phyloP scores from a whole-genome alignment of 768 basidiomycete genomes.

The Pleurotus tuoliensis region DNA sequence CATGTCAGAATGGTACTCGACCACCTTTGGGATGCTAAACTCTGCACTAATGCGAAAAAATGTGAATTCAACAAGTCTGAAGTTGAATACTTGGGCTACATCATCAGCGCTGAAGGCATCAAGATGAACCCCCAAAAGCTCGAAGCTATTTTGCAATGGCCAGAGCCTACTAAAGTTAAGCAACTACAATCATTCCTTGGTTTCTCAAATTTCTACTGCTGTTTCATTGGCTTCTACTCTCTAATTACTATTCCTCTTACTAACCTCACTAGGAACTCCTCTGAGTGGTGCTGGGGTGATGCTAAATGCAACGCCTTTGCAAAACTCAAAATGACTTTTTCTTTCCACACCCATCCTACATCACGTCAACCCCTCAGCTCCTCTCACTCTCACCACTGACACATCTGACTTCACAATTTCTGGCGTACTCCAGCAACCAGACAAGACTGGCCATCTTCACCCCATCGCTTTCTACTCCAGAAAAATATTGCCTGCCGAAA shows the following conservation, averaged over 20 bases:
- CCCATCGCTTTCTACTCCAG: no score
- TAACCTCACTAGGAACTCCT: slow-evolving; percentile 20
- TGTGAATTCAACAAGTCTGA: slow-evolving; percentile 23
- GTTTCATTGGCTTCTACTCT: slow-evolving; percentile 29
- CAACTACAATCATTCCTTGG: slow-evolving; percentile 30
- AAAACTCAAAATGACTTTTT: slow-evolving; percentile 18
- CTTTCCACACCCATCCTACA: no score
- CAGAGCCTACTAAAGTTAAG: slow-evolving; percentile 16
- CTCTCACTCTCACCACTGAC: no score
- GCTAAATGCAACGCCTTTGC: slow-evolving; percentile 18
- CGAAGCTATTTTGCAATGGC: slow-evolving; percentile 24
- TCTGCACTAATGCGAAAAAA: no score
- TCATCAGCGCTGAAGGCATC: slow-evolving; percentile 11
- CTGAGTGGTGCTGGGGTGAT: slow-evolving; percentile 13
- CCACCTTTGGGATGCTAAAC: no score
- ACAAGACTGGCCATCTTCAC: no score
- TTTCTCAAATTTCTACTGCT: slow-evolving; percentile 33
- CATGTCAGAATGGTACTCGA: slow-evolving; percentile 9
- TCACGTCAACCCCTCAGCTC: no score
- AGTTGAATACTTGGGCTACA: slow-evolving; percentile 27
- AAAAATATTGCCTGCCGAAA: no score
- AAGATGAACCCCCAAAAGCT: slow-evolving; percentile 32
- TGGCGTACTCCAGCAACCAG: no score
- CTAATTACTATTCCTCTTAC: slow-evolving; percentile 26
- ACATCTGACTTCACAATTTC: no score